Evolutionary conservation across 306 rosid genomes (phyloP).

Genomic region (Prunus campanulata): DNA sequence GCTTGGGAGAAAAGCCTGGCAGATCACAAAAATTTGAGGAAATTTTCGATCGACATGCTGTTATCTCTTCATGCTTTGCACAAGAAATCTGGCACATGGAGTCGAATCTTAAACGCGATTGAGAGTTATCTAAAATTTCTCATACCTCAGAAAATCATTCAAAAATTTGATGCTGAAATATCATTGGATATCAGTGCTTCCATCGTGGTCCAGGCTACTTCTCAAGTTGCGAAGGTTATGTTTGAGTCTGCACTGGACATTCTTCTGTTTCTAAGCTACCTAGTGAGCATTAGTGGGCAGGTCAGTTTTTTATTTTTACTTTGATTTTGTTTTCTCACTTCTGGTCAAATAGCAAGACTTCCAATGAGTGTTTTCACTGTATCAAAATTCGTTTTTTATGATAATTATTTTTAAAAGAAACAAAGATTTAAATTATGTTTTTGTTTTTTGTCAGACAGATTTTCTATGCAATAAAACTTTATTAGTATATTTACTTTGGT

Average conservation of each 20-base stretch:
- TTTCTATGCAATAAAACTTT: background rate
- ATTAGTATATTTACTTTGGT: background rate
- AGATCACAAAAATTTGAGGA: conserved; percentile 68
- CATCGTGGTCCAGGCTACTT: conserved; percentile 71
- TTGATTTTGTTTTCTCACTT: background rate
- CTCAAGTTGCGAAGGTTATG: conserved; percentile 86
- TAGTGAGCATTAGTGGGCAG: conserved; percentile 80
- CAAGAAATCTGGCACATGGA: conserved; percentile 68
- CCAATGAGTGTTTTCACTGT: background rate
- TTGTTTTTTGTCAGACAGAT: background rate
- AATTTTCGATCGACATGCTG: conserved; percentile 75
- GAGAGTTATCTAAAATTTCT: conserved; percentile 73
- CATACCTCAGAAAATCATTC: conserved; percentile 67
- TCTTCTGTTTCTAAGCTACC: conserved; percentile 78
- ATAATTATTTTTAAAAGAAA: background rate
- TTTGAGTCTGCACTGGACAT: conserved; percentile 81
- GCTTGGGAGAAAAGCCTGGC: conserved; percentile 53
- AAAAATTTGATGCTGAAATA: conserved; percentile 39
- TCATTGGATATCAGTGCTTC: conserved; percentile 56
- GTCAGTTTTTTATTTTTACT: conserved; percentile 43
- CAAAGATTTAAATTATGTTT: background rate
- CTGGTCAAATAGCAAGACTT: background rate
- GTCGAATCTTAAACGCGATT: conserved; percentile 54
- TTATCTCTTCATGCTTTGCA: conserved; percentile 77
- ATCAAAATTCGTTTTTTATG: background rate